Evolutionary conservation across 352 stramenopile genomes (phyloP), one percentile per base, ranked within the genome.

Genomic region (Elongisporangium undulatum): DNA sequence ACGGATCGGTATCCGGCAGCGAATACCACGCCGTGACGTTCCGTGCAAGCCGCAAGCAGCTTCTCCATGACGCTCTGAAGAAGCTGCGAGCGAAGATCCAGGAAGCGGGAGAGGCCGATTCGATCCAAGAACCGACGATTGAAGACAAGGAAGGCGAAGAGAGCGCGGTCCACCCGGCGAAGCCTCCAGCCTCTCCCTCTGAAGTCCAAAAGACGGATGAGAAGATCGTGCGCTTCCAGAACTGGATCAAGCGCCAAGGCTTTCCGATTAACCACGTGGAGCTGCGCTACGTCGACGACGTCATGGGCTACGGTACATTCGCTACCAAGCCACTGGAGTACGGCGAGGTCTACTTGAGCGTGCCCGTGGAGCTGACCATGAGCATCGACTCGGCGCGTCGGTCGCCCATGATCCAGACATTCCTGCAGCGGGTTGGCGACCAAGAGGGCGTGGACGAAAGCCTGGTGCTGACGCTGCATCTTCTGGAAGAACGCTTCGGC

Each of bases 401-500:
- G 4, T 90, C 75, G 13, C 23, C 52, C 0, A 81, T 75, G 26
- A 63, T 95, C 24, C 65, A 68, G 0, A 53, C 66, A 16, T 58
- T 75, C 7, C 57, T 87, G 3, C 51, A 19, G 12, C 56, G 51
- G 9, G 26, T 77, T 9, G 38, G 55, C 45, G 53, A 59, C 19
- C 55, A 64, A 2, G 19, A 62, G 12, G 55, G 53, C 13, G 56
- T 38, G 8, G 77, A 87, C 64, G 62, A 66, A 24, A 84, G 84
- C 56, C 60, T 89, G 55, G 59, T 89, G 48, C 69, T 97, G 0
- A 52, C 91, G 1, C 69, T 97, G 19, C 87, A 96, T 34, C 51
- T 97, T 16, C 56, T 97, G 15, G 76, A 95, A 58, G 87, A 97
- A 57, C 75, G 75, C 26, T 96, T 95, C 41, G 77, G 87, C 5